Percentiles rank a stretch among this genome's conserved stretches.
Conservation (phyloP, 75 land plant species). For the Sequoiadendron giganteum region DNA sequence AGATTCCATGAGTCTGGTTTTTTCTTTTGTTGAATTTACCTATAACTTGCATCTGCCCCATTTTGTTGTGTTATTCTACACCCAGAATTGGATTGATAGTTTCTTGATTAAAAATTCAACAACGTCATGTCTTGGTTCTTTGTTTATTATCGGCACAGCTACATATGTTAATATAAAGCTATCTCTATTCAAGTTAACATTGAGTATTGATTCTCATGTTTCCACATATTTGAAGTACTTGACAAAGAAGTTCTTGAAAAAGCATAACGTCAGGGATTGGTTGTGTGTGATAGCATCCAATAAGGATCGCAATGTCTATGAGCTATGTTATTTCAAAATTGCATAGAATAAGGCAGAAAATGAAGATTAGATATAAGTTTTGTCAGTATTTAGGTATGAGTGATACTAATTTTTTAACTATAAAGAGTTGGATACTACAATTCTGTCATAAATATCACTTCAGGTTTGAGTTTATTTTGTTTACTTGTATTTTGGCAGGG, state of each 20-base stretch:
- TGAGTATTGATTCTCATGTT: neutral
- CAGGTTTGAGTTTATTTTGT: neutral
- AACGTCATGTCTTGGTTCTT: no score
- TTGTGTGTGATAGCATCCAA: slow-evolving; percentile 51
- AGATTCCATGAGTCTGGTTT: no score
- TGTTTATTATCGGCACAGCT: no score
- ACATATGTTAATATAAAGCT: no score
- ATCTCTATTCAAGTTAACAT: no score
- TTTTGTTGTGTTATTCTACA: no score
- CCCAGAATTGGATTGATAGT: no score
- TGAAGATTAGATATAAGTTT: slow-evolving; percentile 28
- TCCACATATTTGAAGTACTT: slow-evolving; percentile 48
- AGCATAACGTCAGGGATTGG: slow-evolving; percentile 53
- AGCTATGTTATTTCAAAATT: slow-evolving; percentile 45
- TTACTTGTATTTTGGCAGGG: neutral
- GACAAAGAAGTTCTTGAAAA: slow-evolving; percentile 56
- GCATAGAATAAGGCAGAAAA: slow-evolving; percentile 52
- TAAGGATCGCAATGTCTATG: slow-evolving; percentile 37
- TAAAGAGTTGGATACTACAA: neutral
- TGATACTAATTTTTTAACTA: neutral
- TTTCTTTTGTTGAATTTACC: no score
- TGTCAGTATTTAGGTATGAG: no score
- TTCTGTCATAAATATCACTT: neutral
- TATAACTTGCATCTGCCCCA: no score
- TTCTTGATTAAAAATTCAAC: no score